These are phyloP conservation scores for Trichoderma parareesei DNA, from an alignment of 495 filamentous ascomycete species.

Conservation along the genomic window DNA sequence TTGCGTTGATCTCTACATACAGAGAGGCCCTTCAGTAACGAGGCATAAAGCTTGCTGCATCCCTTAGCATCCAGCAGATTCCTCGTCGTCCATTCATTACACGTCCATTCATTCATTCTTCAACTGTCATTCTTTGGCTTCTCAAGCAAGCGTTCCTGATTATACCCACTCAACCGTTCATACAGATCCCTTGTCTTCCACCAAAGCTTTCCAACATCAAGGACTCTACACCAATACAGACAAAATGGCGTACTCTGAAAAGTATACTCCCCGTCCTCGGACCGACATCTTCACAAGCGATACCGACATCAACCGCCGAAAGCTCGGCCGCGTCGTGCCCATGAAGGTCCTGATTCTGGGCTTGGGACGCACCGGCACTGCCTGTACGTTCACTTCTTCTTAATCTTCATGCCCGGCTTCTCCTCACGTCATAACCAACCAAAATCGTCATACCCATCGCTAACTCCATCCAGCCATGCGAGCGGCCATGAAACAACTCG, in stretches of 20 bases:
- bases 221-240: neutral
- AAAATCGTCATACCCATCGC: neutral
- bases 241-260: slow-evolving; percentile 24
- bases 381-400: slow-evolving; percentile 37
- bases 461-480: slow-evolving; percentile 19
- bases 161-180: neutral
- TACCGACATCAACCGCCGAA: slow-evolving; percentile 53
- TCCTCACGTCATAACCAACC: neutral
- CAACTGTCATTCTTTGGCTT: neutral
- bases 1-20: neutral
- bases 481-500: slow-evolving; percentile 22
- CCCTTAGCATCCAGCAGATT: neutral
- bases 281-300: slow-evolving; percentile 43
- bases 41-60: neutral
- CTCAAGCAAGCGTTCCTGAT: neutral
- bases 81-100: neutral
- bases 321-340: slow-evolving; percentile 55
- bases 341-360: slow-evolving; percentile 59
- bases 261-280: slow-evolving; percentile 24
- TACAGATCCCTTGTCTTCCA: neutral
- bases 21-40: neutral
- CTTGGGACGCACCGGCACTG: slow-evolving; percentile 56
- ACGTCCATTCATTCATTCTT: neutral
- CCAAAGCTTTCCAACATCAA: too few relatives aligned
- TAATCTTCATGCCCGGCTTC: neutral